These are phyloP conservation scores for Desmodesmus armatus DNA, from an alignment of 139 green algal species.

Conservation along the genomic window DNA sequence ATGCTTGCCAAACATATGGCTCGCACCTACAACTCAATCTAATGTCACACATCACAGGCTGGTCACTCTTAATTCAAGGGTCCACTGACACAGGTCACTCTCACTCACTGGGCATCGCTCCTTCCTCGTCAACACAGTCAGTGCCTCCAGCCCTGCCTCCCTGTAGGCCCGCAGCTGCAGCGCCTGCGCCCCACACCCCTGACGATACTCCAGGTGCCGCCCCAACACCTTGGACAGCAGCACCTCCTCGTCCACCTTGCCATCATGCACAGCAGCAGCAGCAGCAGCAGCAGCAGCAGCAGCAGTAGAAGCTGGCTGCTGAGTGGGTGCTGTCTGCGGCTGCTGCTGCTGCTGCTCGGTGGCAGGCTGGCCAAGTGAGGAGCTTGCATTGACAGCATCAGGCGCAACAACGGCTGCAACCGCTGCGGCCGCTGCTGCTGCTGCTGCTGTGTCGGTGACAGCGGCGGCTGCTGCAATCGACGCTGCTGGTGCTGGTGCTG, in stretches of 20 bases:
- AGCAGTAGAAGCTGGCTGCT: conserved; percentile 6
- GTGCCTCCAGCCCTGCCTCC: conserved; percentile 22
- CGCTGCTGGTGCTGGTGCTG: conserved; percentile 23
- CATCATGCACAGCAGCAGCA: conserved; percentile 13
- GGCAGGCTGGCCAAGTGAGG: too few relatives aligned
- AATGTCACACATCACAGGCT: too few relatives aligned
- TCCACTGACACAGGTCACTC: too few relatives aligned
- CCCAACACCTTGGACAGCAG: conserved; percentile 47
- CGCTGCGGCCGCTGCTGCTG: conserved; percentile 14
- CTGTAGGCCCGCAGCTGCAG: conserved; percentile 49
- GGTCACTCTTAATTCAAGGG: too few relatives aligned
- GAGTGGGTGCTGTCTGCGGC: neutral
- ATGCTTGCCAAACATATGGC: too few relatives aligned
- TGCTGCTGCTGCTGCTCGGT: neutral
- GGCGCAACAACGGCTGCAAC: neutral
- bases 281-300: conserved; percentile 4
- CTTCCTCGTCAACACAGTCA: conserved; percentile 45
- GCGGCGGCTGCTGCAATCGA: neutral
- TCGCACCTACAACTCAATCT: too few relatives aligned
- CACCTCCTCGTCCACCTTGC: conserved; percentile 49
- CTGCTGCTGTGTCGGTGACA: conserved; percentile 5
- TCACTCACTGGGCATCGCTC: conserved; percentile 56
- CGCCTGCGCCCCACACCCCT: conserved; percentile 45
- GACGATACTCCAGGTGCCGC: conserved; percentile 46
- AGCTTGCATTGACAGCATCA: too few relatives aligned